Percentiles rank a stretch among this genome's conserved stretches.
These are phyloP conservation scores for Aureobasidium sp. DNA, from an alignment of 2,329 filamentous ascomycete species.

Conservation along the genomic window DNA sequence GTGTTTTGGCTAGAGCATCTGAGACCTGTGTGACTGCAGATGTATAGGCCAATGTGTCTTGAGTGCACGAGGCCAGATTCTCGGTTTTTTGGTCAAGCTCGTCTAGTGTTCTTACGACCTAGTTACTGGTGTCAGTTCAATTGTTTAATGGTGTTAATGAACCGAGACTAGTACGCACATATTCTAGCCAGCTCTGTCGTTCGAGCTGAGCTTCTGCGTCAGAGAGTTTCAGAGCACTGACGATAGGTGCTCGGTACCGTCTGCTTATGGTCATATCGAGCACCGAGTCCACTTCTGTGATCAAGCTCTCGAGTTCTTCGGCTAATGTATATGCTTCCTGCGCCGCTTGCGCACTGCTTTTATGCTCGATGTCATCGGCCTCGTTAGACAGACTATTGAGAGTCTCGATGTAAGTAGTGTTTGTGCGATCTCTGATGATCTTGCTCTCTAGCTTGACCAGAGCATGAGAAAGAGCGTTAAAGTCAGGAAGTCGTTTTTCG, in stretches of 20 bases:
- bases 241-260: conserved; percentile 69
- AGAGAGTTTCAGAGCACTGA: conserved; percentile 43
- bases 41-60: conserved; percentile 33
- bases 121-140: neutral
- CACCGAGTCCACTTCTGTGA: conserved; percentile 74
- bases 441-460: conserved; percentile 44
- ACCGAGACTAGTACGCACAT: conserved; percentile 39
- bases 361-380: conserved; percentile 57
- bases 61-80: conserved; percentile 29
- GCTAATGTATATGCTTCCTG: neutral
- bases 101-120: conserved; percentile 32
- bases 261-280: conserved; percentile 77
- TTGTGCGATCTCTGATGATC: conserved; percentile 46
- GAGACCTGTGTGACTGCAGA: conserved; percentile 28
- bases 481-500: conserved; percentile 42
- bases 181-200: conserved; percentile 46
- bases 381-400: neutral
- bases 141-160: neutral
- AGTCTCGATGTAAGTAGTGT: conserved; percentile 55
- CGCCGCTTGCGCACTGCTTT: neutral
- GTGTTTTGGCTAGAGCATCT: conserved; percentile 26
- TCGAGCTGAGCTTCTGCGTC: conserved; percentile 39
- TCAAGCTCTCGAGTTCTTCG: conserved; percentile 61
- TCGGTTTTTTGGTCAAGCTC: conserved; percentile 43
- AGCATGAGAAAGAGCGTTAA: conserved; percentile 61